phyloP scores from a whole-genome alignment of 1,284 basidiomycete genomes.

The Polyporus tsugae region DNA sequence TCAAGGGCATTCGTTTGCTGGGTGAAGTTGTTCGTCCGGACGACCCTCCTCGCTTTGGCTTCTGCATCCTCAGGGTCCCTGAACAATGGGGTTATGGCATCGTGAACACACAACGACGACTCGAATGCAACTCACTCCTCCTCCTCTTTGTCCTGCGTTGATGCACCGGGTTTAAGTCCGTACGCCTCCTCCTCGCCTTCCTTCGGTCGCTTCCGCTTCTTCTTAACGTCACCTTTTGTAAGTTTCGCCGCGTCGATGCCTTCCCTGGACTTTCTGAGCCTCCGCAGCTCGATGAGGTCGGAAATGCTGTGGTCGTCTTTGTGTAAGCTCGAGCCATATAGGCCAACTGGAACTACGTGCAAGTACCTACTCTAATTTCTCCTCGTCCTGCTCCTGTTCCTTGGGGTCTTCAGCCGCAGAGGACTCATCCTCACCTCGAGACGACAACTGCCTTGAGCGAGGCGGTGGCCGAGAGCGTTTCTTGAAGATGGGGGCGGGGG shows the following conservation, averaged over 20 bases:
- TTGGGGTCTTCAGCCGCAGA: conserved; percentile 43
- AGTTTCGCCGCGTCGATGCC: conserved; percentile 91
- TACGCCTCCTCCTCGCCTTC: conserved; percentile 61
- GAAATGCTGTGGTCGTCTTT: conserved; percentile 59
- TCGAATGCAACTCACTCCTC: conserved; percentile 60
- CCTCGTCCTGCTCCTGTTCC: conserved; percentile 49
- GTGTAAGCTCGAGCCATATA: conserved; percentile 14
- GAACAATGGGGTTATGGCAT: conserved; percentile 8
- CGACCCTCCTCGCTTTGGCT: conserved; percentile 75
- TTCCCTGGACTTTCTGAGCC: conserved; percentile 75
- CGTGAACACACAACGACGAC: conserved; percentile 8
- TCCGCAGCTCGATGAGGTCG: conserved; percentile 88
- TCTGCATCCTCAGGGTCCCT: conserved; percentile 72
- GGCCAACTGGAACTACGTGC: conserved; percentile 19
- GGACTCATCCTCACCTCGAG: neutral
- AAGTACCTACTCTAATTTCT: conserved; percentile 58
- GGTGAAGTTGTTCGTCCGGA: conserved; percentile 93
- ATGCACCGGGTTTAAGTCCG: conserved; percentile 62
- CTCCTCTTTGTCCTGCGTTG: conserved; percentile 57
- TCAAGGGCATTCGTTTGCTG: conserved; percentile 96
- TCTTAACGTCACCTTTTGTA: conserved; percentile 83
- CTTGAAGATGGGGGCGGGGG: conserved; percentile 57
- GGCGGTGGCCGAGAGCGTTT: conserved; percentile 68
- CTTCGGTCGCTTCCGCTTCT: conserved; percentile 65
- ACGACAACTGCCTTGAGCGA: conserved; percentile 54